These are phyloP conservation scores for Hibiscus trionum DNA, from an alignment of 345 rosid species.

Conservation along the genomic window DNA sequence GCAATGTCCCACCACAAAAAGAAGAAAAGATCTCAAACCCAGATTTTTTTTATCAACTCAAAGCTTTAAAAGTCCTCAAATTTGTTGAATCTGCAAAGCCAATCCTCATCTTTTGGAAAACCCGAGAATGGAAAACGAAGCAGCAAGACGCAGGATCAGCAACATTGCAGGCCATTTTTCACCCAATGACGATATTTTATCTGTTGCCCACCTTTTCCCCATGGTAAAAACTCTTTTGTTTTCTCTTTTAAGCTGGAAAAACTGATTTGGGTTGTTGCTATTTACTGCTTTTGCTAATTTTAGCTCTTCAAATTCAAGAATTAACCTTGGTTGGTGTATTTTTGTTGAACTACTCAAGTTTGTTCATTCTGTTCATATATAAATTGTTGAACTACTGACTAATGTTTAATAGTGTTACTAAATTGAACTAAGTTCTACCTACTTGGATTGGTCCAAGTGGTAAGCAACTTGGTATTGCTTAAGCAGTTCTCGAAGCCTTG, in stretches of 20 bases:
- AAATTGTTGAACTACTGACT: no score
- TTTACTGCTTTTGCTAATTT: not conserved
- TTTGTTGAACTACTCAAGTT: no score
- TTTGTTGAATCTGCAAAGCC: not conserved
- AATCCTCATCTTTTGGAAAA: not conserved
- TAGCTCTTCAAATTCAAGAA: not conserved
- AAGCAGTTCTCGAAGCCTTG: no score
- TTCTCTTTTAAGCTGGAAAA: not conserved
- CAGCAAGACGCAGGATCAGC: conserved; percentile 53
- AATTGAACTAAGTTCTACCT: no score
- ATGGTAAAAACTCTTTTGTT: conserved; percentile 30
- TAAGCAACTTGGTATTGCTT: no score
- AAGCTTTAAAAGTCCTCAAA: not conserved
- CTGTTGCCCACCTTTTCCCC: conserved; percentile 46
- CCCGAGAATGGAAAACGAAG: conserved; percentile 47
- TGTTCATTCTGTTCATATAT: no score
- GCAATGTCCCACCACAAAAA: not conserved
- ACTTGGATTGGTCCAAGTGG: no score
- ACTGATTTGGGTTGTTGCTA: not conserved
- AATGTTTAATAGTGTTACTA: no score
- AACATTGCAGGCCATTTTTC: conserved; percentile 58
- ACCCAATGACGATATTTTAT: conserved; percentile 24
- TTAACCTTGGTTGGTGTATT: not conserved
- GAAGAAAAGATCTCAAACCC: not conserved
- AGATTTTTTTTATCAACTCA: not conserved